Percentiles rank a stretch among this genome's conserved stretches.
Evolutionary conservation across 345 rosid species (phyloP).

Genomic region (Pugionium dolabratum): DNA sequence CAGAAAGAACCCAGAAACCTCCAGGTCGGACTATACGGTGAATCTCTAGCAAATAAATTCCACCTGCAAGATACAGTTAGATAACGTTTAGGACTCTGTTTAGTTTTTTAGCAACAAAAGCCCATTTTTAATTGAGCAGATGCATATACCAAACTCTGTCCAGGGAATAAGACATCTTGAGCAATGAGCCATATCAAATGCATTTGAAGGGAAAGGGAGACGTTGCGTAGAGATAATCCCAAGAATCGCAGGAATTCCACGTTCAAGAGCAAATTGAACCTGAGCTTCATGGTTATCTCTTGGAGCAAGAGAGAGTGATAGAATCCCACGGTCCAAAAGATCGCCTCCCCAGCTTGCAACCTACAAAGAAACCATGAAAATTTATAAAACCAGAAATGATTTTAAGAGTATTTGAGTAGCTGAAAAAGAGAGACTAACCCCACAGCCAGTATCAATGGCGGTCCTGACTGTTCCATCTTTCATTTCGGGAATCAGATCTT

Average conservation of each 20-base stretch:
- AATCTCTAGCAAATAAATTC: constrained; percentile 87
- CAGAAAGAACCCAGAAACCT: constrained; percentile 96
- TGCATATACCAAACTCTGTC: constrained; percentile 95
- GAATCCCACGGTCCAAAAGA: constrained; percentile 81
- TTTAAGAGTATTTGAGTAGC: neutral
- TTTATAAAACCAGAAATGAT: neutral
- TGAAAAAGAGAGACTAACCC: constrained; percentile 55
- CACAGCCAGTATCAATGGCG: constrained; percentile 97
- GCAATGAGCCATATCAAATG: constrained; percentile 99
- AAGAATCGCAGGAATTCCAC: constrained; percentile 97
- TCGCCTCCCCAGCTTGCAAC: constrained; percentile 99
- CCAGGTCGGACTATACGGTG: constrained; percentile 97
- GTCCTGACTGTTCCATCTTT: constrained; percentile 86
- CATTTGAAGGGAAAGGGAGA: constrained; percentile 87
- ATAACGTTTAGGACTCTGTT: neutral
- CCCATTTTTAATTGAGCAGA: too few species aligned
- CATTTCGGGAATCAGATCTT: constrained; percentile 89
- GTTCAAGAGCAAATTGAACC: constrained; percentile 96
- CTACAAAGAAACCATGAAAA: constrained; percentile 37
- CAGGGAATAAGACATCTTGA: constrained; percentile 99
- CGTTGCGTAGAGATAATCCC: constrained; percentile 97
- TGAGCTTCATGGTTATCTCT: constrained; percentile 99
- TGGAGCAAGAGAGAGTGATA: constrained; percentile 96
- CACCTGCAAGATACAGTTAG: constrained; percentile 57
- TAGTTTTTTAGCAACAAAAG: neutral